Conservation (phyloP, 2,329 filamentous ascomycete genomes). For the Trichothecium roseum region DNA sequence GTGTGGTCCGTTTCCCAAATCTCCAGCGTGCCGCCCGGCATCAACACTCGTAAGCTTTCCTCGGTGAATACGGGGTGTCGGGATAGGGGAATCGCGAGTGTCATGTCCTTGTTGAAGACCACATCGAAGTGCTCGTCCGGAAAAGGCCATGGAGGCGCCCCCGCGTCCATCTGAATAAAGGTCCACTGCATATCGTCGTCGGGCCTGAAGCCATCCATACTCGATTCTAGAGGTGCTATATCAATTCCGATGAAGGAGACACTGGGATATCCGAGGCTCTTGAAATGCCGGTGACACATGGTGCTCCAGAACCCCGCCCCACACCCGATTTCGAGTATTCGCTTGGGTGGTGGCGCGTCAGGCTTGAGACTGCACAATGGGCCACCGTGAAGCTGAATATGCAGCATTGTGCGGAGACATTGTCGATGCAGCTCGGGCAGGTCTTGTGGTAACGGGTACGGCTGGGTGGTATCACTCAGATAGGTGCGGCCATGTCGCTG, state of each 20-base stretch:
- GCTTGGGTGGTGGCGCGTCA: constrained; percentile 16
- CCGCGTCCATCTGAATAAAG: constrained; percentile 80
- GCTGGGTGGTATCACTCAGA: constrained; percentile 58
- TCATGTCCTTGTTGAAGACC: constrained; percentile 78
- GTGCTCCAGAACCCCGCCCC: constrained; percentile 63
- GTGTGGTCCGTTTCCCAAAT: constrained; percentile 87
- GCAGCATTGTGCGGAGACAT: constrained; percentile 69
- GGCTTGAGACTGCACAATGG: constrained; percentile 54
- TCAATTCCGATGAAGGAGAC: constrained; percentile 77
- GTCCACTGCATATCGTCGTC: constrained; percentile 74
- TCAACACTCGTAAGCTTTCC: constrained; percentile 67
- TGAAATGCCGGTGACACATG: constrained; percentile 73
- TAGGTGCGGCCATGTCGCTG: constrained; percentile 69
- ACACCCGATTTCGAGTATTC: constrained; percentile 36
- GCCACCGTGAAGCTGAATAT: constrained; percentile 70
- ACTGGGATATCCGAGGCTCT: constrained; percentile 52
- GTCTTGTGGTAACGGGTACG: constrained; percentile 84
- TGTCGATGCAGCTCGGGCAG: constrained; percentile 81
- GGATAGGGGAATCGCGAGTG: constrained; percentile 51
- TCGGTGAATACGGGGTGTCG: constrained; percentile 48
- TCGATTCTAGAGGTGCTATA: constrained; percentile 59
- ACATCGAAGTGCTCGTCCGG: constrained; percentile 73
- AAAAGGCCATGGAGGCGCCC: constrained; percentile 66
- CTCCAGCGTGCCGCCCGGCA: constrained; percentile 69
- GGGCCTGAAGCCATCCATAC: constrained; percentile 32